Base-by-base conservation (phyloP, 2,329 filamentous ascomycete genomes). In the Aureobasidium sp. region DNA sequence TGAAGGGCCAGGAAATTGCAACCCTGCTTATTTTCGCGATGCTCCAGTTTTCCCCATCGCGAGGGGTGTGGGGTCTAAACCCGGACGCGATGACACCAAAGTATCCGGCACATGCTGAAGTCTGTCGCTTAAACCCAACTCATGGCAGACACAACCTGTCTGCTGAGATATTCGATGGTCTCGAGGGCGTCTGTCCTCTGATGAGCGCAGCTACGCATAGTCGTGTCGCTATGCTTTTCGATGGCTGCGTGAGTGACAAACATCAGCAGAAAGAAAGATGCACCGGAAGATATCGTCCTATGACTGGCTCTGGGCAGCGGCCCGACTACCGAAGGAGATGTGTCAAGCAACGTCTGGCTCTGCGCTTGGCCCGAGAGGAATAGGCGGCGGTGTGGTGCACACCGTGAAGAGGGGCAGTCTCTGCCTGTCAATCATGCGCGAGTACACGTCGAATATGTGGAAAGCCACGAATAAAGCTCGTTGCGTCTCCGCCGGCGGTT, bases 11-110 rank as follows among this genome's bases (percentile, higher is more conserved):
- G 48, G 41, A 62, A 55, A 49, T 55, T 62, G 37, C 59, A 41
- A 34, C 48, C 59, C 59, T 62, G 27, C 47, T 62, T 62, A 62
- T 60, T 60, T 60, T 60, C 57, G 57, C 45, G 57, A 45, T 58
- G 57, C 57, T 51, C 57, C 57, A 60, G 29, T 51, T 60, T 60
- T 49, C 56, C 44, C 55, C 42, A 27, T 59, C 42, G 42, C 44
- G 20, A 45, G 45, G 34, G 47, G 52, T 27, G 63, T 64, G 63
- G 63, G 61, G 45, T 45, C 29, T 8, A 57, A 44, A 58, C 41
- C 42, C 42, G 41, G 42, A 34, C 42, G 29, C 55, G 42, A 47
- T 58, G 55, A 48, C 55, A 57, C 53, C 53, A 36, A 45, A 45
- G 15, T 57, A 44, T 57, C 22, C 14, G 20, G 49, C 12, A 53